Evolutionary conservation across 345 rosid species (phyloP).

Genomic region (Bruguiera gymnorhiza): DNA sequence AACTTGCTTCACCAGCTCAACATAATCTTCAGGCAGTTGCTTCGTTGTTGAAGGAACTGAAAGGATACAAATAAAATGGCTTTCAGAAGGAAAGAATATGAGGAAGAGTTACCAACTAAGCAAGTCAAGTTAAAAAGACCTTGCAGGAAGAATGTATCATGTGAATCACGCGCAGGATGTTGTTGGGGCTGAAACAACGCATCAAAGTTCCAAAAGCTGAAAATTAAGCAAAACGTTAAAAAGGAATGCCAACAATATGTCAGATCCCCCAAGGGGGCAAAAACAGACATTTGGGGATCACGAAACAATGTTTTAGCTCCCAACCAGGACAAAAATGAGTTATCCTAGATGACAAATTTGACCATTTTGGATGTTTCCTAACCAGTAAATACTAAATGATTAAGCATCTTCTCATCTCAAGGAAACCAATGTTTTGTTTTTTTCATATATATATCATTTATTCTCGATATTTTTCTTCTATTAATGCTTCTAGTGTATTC

Average conservation of each 20-base stretch:
- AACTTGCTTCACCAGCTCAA: slow-evolving; percentile 66
- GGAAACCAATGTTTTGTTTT: no score
- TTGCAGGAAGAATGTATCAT: slow-evolving; percentile 84
- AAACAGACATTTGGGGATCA: no score
- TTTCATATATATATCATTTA: no score
- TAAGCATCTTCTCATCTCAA: no score
- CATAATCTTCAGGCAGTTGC: slow-evolving; percentile 80
- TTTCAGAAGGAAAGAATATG: slow-evolving; percentile 13
- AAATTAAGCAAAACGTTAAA: slow-evolving; percentile 10
- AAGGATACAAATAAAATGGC: slow-evolving; percentile 19
- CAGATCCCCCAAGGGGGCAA: no score
- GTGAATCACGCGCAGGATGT: slow-evolving; percentile 99
- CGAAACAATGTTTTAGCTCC: no score
- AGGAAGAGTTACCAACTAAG: slow-evolving; percentile 2
- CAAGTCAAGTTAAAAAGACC: slow-evolving; percentile 38
- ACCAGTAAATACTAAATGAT: no score
- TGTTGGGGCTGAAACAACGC: slow-evolving; percentile 96
- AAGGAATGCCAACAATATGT: neutral
- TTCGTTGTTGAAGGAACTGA: slow-evolving; percentile 79
- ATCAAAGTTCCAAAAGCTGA: slow-evolving; percentile 98
- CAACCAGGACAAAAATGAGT: no score
- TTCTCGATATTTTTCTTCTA: neutral
- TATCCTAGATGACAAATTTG: no score
- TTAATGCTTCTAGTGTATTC: neutral
- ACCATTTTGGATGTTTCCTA: no score